Conservation (phyloP, 1,284 basidiomycete species). For the Erythrobasidium hasegawianum region DNA sequence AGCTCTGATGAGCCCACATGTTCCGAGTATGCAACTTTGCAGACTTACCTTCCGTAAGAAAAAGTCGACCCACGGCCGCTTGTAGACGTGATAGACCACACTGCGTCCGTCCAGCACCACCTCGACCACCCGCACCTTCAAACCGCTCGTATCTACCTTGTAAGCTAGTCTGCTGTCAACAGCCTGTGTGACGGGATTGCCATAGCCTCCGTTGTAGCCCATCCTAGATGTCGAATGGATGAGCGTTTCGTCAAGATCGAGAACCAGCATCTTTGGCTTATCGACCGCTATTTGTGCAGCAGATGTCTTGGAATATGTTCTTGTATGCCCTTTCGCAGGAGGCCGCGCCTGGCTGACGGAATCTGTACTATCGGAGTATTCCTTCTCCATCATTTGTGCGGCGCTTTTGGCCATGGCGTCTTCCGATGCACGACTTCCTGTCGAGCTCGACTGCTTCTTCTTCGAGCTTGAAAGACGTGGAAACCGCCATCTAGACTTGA, state of each 20-base stretch:
- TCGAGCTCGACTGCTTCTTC: not conserved
- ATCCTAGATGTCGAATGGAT: slow-evolving; percentile 83
- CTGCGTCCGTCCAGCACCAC: slow-evolving; percentile 83
- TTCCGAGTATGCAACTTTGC: no score
- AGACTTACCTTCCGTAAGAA: slow-evolving; percentile 90
- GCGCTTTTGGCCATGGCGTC: no score
- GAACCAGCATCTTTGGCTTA: slow-evolving; percentile 80
- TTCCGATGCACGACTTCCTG: not conserved
- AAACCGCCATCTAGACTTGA: slow-evolving; percentile 6
- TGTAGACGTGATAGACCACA: slow-evolving; percentile 97
- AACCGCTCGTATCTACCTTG: slow-evolving; percentile 37
- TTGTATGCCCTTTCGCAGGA: not conserved
- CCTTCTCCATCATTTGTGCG: no score
- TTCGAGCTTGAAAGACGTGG: not conserved
- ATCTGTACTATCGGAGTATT: not conserved
- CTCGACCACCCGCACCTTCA: slow-evolving; percentile 83
- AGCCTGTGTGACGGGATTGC: slow-evolving; percentile 26
- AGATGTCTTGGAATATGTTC: slow-evolving; percentile 2
- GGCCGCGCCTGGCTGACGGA: not conserved
- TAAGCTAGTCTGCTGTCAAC: slow-evolving; percentile 22
- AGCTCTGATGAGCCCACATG: no score
- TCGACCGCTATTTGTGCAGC: slow-evolving; percentile 24
- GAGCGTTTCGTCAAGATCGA: slow-evolving; percentile 95
- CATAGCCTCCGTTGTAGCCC: slow-evolving; percentile 49
- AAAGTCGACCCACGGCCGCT: slow-evolving; percentile 93